Conservation (phyloP, 768 basidiomycete species). For the Panus rudis region DNA sequence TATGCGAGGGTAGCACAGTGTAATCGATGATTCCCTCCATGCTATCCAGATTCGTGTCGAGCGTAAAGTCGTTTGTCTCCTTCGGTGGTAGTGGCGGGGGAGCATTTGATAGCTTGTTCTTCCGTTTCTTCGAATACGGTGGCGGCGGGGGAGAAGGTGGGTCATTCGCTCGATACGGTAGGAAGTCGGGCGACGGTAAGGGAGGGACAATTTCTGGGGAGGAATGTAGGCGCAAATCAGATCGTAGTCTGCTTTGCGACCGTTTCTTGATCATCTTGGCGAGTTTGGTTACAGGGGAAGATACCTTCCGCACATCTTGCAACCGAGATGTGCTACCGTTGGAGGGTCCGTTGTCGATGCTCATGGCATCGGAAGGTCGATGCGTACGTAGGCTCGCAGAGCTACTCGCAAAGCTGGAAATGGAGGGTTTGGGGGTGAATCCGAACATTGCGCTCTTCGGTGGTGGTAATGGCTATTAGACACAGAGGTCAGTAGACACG, state of each 20-base stretch:
- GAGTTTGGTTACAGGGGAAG: no score
- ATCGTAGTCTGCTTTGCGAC: conserved; percentile 34
- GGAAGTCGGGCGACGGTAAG: conserved; percentile 15
- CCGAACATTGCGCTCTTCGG: conserved; percentile 33
- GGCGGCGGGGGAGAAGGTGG: conserved; percentile 16
- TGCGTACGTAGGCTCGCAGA: conserved; percentile 16
- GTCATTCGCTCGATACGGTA: conserved; percentile 7
- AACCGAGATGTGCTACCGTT: conserved; percentile 22
- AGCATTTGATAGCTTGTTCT: conserved; percentile 22
- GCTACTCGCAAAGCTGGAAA: conserved; percentile 33
- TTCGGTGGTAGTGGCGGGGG: conserved; percentile 27
- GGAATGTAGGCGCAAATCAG: conserved; percentile 22
- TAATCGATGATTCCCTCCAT: conserved; percentile 82
- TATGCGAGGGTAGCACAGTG: conserved; percentile 11
- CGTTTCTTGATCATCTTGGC: conserved; percentile 34
- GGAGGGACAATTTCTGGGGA: conserved; percentile 26
- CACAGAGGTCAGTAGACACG: neutral
- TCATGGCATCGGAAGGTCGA: conserved; percentile 20
- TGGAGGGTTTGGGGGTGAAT: conserved; percentile 33
- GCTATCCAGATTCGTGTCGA: conserved; percentile 63
- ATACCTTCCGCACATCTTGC: conserved; percentile 37
- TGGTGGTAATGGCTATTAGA: conserved; percentile 35
- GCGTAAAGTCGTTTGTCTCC: conserved; percentile 33
- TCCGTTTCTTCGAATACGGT: conserved; percentile 21
- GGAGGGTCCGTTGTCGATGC: conserved; percentile 23